A percentile compares a stretch with the other conserved stretches of the same genome.
phyloP scores from a whole-genome alignment of 73 alveolate species.

The Tetrahymena thermophila region DNA sequence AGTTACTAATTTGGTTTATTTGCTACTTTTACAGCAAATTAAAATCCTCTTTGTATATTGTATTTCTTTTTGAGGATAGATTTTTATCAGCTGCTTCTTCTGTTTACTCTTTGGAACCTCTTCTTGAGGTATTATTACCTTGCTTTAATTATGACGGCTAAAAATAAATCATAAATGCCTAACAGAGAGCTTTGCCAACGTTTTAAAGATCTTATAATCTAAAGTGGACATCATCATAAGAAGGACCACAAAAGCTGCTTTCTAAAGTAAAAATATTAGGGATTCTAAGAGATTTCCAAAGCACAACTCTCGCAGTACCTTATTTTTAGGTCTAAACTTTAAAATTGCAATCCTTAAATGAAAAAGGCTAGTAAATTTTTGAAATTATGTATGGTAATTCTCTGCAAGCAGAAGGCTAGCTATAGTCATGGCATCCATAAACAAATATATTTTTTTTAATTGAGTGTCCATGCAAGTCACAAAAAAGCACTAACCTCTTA shows the following conservation, averaged over 20 bases:
- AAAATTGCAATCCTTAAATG: conserved; percentile 55
- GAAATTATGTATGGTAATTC: conserved; percentile 59
- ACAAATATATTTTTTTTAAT: conserved; percentile 56
- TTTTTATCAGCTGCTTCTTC: neutral
- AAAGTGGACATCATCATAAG: neutral
- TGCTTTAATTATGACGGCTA: neutral
- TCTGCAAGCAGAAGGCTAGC: conserved; percentile 35
- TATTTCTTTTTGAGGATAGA: neutral
- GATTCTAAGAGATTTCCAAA: conserved; percentile 60
- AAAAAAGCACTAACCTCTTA: conserved; percentile 29
- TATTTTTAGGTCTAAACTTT: conserved; percentile 54
- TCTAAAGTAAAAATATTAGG: neutral
- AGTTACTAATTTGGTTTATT: neutral
- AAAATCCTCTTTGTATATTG: neutral
- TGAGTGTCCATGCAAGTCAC: conserved; percentile 74
- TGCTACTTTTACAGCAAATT: neutral
- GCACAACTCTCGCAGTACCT: conserved; percentile 59
- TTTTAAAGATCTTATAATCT: neutral
- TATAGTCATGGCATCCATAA: conserved; percentile 51
- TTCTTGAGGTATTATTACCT: neutral
- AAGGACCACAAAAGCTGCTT: neutral
- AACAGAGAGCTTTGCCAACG: neutral
- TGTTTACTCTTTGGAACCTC: neutral
- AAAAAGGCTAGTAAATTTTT: conserved; percentile 43
- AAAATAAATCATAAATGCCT: neutral